These are phyloP conservation scores for Alternaria brassicicola DNA, from an alignment of 2,329 filamentous ascomycete genomes.

Conservation along the genomic window DNA sequence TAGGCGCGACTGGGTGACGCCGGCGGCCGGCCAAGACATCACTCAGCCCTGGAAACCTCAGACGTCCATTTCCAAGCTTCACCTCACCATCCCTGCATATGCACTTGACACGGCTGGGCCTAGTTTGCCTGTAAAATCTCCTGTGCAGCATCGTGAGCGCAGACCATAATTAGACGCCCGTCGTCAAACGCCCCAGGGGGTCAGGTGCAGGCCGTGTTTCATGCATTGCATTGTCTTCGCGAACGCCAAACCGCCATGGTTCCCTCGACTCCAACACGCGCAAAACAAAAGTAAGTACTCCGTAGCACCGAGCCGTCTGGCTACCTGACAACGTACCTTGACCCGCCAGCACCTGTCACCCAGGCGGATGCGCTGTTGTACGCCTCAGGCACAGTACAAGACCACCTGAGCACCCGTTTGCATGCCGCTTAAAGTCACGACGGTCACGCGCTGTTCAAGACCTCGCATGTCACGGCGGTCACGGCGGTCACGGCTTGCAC, in stretches of 20 bases:
- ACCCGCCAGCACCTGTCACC: background rate
- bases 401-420: constrained; percentile 1
- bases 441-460: background rate
- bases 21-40: constrained; percentile 17
- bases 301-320: background rate
- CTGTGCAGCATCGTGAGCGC: constrained; percentile 8
- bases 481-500: background rate
- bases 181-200: constrained; percentile 33
- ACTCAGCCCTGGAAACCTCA: constrained; percentile 17
- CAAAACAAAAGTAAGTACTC: constrained; percentile 5
- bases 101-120: constrained; percentile 7
- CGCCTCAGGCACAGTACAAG: constrained; percentile 8
- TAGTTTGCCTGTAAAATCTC: constrained; percentile 11
- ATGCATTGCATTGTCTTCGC: constrained; percentile 1
- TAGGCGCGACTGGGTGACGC: constrained; percentile 16
- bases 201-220: constrained; percentile 10
- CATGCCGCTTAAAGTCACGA: constrained; percentile 9
- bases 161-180: constrained; percentile 27
- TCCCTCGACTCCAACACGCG: constrained; percentile 1
- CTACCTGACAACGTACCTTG: background rate
- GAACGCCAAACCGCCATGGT: constrained; percentile 8
- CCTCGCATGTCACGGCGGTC: background rate
- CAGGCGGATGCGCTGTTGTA: background rate
- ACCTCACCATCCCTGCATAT: constrained; percentile 10
- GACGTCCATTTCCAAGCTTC: constrained; percentile 9